Percentiles rank a stretch among this genome's conserved stretches.
Conservation (phyloP, 2,329 filamentous ascomycete genomes). For the Hawksworthiomyces lignivorus region DNA sequence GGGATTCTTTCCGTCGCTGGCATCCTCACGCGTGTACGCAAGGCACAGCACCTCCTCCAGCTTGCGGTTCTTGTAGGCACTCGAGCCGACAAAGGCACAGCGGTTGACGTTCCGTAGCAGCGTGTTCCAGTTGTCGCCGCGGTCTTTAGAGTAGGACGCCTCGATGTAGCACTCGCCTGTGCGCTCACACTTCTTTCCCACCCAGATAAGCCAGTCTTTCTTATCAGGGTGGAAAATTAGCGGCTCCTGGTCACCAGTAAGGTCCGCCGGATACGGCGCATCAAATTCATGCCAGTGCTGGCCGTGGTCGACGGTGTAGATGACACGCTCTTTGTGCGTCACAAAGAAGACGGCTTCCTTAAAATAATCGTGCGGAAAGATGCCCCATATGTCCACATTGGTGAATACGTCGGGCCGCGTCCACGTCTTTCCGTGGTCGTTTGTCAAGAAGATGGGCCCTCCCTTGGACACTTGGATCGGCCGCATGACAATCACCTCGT, state of each 20-base stretch:
- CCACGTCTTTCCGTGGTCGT: conserved; percentile 88
- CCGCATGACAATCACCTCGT: conserved; percentile 63
- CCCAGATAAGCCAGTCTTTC: conserved; percentile 89
- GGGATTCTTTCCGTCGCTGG: conserved; percentile 54
- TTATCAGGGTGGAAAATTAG: conserved; percentile 77
- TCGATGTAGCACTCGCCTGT: conserved; percentile 57
- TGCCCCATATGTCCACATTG: conserved; percentile 58
- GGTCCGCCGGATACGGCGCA: conserved; percentile 48
- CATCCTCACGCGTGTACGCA: conserved; percentile 49
- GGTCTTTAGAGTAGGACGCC: conserved; percentile 71
- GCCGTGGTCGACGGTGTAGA: conserved; percentile 77
- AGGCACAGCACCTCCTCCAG: conserved; percentile 53
- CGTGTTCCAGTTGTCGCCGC: conserved; percentile 71
- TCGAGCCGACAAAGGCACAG: conserved; percentile 77
- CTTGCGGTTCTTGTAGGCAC: conserved; percentile 45
- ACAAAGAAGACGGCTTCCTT: conserved; percentile 84
- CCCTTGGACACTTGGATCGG: conserved; percentile 44
- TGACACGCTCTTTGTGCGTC: conserved; percentile 57
- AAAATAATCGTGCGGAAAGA: conserved; percentile 72
- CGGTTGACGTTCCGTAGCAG: conserved; percentile 66
- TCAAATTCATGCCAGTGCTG: conserved; percentile 66
- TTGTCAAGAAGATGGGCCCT: conserved; percentile 62
- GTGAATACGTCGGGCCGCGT: conserved; percentile 53
- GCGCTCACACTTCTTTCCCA: conserved; percentile 61
- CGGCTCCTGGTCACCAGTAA: conserved; percentile 30